Conservation (phyloP, 108 stramenopile species). For the Fragilaria radians region DNA sequence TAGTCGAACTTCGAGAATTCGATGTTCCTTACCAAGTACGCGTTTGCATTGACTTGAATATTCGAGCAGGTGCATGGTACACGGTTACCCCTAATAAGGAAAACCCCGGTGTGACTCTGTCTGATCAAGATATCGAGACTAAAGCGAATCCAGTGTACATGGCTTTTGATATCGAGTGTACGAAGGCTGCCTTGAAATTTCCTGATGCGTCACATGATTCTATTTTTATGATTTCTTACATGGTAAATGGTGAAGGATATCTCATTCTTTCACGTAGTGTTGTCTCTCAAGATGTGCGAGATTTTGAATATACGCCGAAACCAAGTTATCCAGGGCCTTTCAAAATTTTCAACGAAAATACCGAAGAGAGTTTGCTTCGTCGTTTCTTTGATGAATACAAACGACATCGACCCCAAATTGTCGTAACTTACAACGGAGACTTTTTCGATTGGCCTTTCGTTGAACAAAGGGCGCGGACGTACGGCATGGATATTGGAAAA, state of each 20-base stretch:
- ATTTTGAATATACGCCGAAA: conserved; percentile 99
- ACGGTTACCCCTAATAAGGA: conserved; percentile 50
- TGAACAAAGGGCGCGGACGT: conserved; percentile 65
- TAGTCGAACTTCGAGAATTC: conserved; percentile 92
- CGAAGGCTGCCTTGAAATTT: conserved; percentile 98
- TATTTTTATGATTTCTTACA: conserved; percentile 99
- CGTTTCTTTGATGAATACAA: conserved; percentile 86
- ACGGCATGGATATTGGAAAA: conserved; percentile 84
- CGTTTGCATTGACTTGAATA: conserved; percentile 83
- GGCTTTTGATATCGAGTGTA: conserved; percentile 99
- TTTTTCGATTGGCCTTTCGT: conserved; percentile 99
- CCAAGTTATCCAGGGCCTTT: conserved; percentile 96
- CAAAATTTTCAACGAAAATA: conserved; percentile 86
- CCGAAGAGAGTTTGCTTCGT: conserved; percentile 75
- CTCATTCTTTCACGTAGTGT: conserved; percentile 85
- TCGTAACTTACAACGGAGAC: conserved; percentile 99
- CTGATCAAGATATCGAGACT: conserved; percentile 80
- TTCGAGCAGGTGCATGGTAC: conserved; percentile 97
- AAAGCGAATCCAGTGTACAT: conserved; percentile 91
- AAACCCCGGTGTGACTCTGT: conserved; percentile 43
- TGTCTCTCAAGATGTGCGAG: conserved; percentile 87
- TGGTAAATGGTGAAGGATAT: conserved; percentile 92
- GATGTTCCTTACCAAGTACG: conserved; percentile 95
- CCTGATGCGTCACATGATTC: conserved; percentile 92
- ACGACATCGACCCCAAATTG: conserved; percentile 85